Base-by-base conservation (phyloP, 2,329 filamentous ascomycete genomes). In the Paracorniculantispora psalliotae region DNA sequence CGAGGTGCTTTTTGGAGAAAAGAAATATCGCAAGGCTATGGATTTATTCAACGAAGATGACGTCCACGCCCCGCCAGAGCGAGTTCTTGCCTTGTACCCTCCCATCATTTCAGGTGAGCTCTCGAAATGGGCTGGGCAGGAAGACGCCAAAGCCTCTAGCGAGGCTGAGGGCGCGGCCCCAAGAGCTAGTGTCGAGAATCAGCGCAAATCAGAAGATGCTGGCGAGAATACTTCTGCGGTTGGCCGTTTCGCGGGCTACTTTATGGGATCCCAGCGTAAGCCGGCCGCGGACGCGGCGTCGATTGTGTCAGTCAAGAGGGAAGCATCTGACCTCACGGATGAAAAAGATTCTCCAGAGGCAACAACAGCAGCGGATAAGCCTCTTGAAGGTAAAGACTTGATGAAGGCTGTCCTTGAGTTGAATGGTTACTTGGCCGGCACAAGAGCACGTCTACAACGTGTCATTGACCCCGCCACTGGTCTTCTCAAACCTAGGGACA, bases 361-460 rank as follows among this genome's bases (percentile, higher is more conserved):
- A 60, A 72, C 81, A 1, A 61, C 65, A 10, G 59, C 67, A 2
- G 76, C 81, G 2, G 82, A 88, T 33, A 79, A 76, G 33, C 76
- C 78, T 0, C 75, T 89, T 37, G 86, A 92, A 69, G 92, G 91
- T 15, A 93, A 93, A 67, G 91, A 97, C 65, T 81, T 99, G 37
- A 89, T 85, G 65, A 81, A 85, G 51, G 92, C 94, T 0, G 90
- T 94, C 17, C 82, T 88, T 46, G 92, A 93, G 63, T 80, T 99
- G 2, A 91, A 90, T 67, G 88, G 88, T 25, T 99, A 96, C 69
- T 81, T 99, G 8, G 93, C 92, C 0, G 91, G 96, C 63, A 91
- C 92, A 19, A 86, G 94, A 61, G 81, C 83, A 21, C 79, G 84
- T 23, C 75, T 88, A 49, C 84, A 87, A 67, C 76, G 82, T 10